Conservation (phyloP, 208 protist genomes). For the Leishmania amazonensis region DNA sequence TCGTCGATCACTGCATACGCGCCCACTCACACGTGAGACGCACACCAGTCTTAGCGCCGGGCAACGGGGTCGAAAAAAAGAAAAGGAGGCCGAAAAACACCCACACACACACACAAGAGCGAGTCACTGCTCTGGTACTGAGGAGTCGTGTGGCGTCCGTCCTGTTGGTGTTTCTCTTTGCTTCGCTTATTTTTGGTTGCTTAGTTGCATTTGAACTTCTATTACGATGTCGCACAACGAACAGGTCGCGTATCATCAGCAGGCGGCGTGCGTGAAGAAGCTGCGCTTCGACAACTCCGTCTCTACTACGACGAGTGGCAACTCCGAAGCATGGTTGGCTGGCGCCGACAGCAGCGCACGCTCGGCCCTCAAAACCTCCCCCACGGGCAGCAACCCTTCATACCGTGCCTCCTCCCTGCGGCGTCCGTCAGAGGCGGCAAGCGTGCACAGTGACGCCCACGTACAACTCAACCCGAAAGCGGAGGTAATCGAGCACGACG, state of each 20-base stretch:
- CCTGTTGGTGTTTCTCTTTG: neutral
- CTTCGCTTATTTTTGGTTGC: neutral
- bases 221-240: slow-evolving; percentile 17
- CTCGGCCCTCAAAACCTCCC: slow-evolving; percentile 19
- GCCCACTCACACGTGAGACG: neutral
- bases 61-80: neutral
- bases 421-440: slow-evolving; percentile 18
- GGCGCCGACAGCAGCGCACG: slow-evolving; percentile 5
- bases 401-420: slow-evolving; percentile 28
- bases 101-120: neutral
- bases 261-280: slow-evolving; percentile 16
- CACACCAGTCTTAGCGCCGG: neutral
- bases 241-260: neutral
- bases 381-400: neutral
- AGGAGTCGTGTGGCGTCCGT: neutral
- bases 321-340: neutral
- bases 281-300: slow-evolving; percentile 31
- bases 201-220: neutral
- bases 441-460: slow-evolving; percentile 31
- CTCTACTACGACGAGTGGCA: neutral
- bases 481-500: slow-evolving; percentile 38
- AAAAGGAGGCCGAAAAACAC: neutral
- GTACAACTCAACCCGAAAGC: slow-evolving; percentile 40
- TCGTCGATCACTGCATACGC: neutral
- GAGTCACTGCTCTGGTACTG: neutral